Evolutionary conservation across 805 yeast species (phyloP), one percentile per base, ranked within the genome.

Genomic region (Lipomyces mesembrius): DNA sequence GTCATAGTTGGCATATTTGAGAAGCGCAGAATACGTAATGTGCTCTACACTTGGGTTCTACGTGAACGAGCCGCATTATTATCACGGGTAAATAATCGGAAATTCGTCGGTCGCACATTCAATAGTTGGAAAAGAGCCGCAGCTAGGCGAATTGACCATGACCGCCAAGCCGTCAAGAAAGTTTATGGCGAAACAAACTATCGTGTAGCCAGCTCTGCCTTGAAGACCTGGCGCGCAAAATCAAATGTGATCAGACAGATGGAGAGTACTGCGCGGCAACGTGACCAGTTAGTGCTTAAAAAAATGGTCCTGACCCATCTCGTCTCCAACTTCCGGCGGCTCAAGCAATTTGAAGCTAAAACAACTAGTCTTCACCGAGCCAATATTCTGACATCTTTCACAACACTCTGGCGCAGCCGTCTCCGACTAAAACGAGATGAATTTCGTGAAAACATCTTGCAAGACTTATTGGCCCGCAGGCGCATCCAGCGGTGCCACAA

Each of bases 21-120:
- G 5, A n/a, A 27, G 12, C 61, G 52, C 11, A 29, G 14, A 3
- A 29, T 22, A 29, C 61, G 59, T 6, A 32, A 53, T 4, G 32
- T 55, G 11, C 56, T 68, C 9, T 62, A 63, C 25, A 11, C 27
- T 17, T 68, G 71, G 71, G 71, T 57, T 3, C 51, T 62, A 20
- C 49, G 25, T 2, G 71, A 68, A 60, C 62, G 70, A 14, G 57
- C 14, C 8, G 55, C 39, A 43, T 55, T 68, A 12, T 35, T 68
- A 5, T 25, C 20, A 7, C 60, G 68, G 11, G 62, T 67, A 14
- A 52, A 29, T 32, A 25, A 25, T 3, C 62, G 70, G 17, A 54
- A 67, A 6, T 20, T 58, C 2, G 29, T 46, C 20, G 52, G 17
- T 6, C 56, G 32, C 1, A 20, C 35, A 17, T 57, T 68, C 29